phyloP scores from a whole-genome alignment of 2,329 filamentous ascomycete genomes.

The Lanzia echinophila region DNA sequence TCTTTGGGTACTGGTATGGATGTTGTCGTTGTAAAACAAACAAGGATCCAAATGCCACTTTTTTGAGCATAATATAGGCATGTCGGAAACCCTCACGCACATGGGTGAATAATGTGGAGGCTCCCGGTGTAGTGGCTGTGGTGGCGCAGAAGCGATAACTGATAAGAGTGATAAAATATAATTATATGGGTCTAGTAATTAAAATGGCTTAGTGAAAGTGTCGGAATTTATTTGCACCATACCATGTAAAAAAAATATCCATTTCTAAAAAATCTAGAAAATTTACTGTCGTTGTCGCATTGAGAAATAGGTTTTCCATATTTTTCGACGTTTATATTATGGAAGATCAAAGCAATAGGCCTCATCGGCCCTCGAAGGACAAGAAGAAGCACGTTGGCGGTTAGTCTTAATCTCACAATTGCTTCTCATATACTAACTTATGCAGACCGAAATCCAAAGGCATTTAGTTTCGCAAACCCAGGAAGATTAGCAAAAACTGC shows the following conservation, averaged over 20 bases:
- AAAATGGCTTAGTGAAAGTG: background rate
- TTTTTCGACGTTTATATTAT: slow-evolving; percentile 39
- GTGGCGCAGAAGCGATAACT: too few relatives aligned
- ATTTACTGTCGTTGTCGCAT: slow-evolving; percentile 1
- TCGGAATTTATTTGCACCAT: background rate
- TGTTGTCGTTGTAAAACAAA: too few relatives aligned
- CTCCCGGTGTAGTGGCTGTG: too few relatives aligned
- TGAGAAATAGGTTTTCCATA: background rate
- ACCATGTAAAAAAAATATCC: slow-evolving; percentile 1
- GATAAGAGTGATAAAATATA: too few relatives aligned
- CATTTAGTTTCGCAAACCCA: slow-evolving; percentile 32
- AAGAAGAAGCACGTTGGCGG: slow-evolving; percentile 72
- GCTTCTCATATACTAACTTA: slow-evolving; percentile 4
- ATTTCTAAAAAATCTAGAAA: background rate
- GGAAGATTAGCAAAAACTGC: slow-evolving; percentile 34
- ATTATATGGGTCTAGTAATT: too few relatives aligned
- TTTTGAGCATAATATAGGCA: too few relatives aligned
- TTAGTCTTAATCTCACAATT: slow-evolving; percentile 27
- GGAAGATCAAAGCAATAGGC: slow-evolving; percentile 78
- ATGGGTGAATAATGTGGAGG: too few relatives aligned
- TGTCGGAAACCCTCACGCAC: too few relatives aligned
- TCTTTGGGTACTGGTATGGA: too few relatives aligned
- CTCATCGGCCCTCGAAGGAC: slow-evolving; percentile 81
- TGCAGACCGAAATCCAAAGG: slow-evolving; percentile 32
- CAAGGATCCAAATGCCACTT: too few relatives aligned